Percentiles rank a stretch among this genome's conserved stretches.
Evolutionary conservation across 2,329 filamentous ascomycete genomes (phyloP).

Genomic region (Sporothrix mexicana): DNA sequence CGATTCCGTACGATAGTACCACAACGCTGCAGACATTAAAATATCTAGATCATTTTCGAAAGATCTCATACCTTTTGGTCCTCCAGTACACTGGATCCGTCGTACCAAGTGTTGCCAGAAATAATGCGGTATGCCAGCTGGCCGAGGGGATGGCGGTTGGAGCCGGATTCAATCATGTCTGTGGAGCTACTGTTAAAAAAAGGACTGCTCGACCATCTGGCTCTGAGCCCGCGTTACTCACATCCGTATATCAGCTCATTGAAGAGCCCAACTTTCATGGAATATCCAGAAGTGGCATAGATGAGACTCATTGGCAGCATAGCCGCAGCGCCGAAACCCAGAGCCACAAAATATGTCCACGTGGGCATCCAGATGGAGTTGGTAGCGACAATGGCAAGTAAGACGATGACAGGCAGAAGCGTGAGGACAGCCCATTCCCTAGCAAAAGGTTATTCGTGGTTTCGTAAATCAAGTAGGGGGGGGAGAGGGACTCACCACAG

Average conservation of each 20-base stretch:
- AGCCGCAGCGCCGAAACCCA: constrained; percentile 37
- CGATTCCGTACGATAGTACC: background rate
- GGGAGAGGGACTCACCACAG: background rate
- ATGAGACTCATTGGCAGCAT: constrained; percentile 39
- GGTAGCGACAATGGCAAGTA: constrained; percentile 37
- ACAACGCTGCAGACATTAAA: background rate
- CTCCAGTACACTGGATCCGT: constrained; percentile 35
- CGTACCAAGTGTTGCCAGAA: constrained; percentile 38
- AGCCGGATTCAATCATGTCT: constrained; percentile 37
- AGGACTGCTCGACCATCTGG: background rate
- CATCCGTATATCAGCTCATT: constrained; percentile 39
- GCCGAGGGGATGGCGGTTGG: constrained; percentile 35
- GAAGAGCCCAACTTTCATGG: constrained; percentile 37
- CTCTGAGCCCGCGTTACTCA: constrained; percentile 12
- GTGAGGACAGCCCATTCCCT: constrained; percentile 23
- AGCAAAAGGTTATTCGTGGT: background rate
- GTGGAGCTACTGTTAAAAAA: background rate
- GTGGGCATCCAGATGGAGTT: constrained; percentile 37
- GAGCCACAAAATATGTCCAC: constrained; percentile 38
- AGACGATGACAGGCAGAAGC: constrained; percentile 32
- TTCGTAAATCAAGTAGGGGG: background rate
- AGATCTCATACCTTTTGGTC: constrained; percentile 36
- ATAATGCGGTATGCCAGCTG: constrained; percentile 38
- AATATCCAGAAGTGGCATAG: constrained; percentile 37
- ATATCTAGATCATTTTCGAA: background rate